Conservation (phyloP, 371 early-diverging fungal species). For the Quaeritorhiza haematococci region DNA sequence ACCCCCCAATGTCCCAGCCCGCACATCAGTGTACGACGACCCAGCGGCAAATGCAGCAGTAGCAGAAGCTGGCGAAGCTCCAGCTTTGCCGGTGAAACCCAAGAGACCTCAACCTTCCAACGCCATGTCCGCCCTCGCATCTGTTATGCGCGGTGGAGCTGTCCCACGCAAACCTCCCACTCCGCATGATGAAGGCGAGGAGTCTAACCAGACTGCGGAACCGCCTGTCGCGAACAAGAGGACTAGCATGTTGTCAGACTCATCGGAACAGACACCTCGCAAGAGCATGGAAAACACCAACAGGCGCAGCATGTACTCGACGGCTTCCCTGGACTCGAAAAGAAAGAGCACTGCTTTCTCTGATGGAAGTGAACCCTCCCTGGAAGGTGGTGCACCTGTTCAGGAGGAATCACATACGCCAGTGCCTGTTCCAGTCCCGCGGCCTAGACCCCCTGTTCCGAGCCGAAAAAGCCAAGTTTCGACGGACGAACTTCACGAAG, state of each 20-base stretch:
- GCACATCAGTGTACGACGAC: background rate
- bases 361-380: no score
- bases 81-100: background rate
- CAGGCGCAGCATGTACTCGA: constrained; percentile 2
- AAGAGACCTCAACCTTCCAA: constrained; percentile 10
- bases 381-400: no score
- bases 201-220: constrained; percentile 4
- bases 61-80: background rate
- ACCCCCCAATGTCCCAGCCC: no score
- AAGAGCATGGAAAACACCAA: background rate
- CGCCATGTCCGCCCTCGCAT: constrained; percentile 32
- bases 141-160: constrained; percentile 22
- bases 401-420: no score
- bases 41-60: background rate
- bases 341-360: background rate
- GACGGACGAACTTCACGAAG: no score
- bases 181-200: background rate
- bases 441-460: constrained; percentile 4
- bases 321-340: background rate
- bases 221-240: no score
- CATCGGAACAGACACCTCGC: background rate
- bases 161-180: background rate
- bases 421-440: constrained; percentile 3
- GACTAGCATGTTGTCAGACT: constrained; percentile 9
- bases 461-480: no score